These are phyloP conservation scores for Lentinula edodes DNA, from an alignment of 768 basidiomycete species.

Conservation along the genomic window DNA sequence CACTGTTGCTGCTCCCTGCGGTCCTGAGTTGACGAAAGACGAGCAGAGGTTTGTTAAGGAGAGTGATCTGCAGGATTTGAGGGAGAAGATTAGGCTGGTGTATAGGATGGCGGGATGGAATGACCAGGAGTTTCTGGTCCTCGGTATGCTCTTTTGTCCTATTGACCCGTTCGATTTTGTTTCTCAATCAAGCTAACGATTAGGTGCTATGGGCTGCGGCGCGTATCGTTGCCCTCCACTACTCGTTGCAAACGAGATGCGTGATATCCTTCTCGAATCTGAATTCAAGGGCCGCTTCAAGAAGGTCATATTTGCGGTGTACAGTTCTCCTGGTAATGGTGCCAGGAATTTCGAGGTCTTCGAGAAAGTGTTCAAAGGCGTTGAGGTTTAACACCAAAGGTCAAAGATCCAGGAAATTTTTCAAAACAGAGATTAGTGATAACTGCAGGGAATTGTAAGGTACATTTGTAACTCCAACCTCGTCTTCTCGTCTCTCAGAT, in stretches of 20 bases:
- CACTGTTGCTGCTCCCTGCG: conserved; percentile 39
- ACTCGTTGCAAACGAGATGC: conserved; percentile 38
- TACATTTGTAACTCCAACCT: not conserved
- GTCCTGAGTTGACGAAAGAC: conserved; percentile 23
- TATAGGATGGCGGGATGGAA: conserved; percentile 37
- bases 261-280: conserved; percentile 28
- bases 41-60: conserved; percentile 15
- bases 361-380: conserved; percentile 24
- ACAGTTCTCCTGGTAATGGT: conserved; percentile 23
- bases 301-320: conserved; percentile 36
- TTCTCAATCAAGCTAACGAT: not conserved
- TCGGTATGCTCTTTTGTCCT: conserved; percentile 23
- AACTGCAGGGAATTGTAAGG: not conserved
- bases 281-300: conserved; percentile 40
- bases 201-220: conserved; percentile 33
- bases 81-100: conserved; percentile 36
- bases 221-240: conserved; percentile 35
- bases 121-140: conserved; percentile 28
- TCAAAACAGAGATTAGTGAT: not conserved
- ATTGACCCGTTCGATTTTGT: not conserved
- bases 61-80: conserved; percentile 27
- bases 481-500: not conserved
- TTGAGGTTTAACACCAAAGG: conserved; percentile 7
- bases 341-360: conserved; percentile 33
- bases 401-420: not conserved